Evolutionary conservation across 352 stramenopile genomes (phyloP).

Genomic region (Hyaloperonospora brassicae): DNA sequence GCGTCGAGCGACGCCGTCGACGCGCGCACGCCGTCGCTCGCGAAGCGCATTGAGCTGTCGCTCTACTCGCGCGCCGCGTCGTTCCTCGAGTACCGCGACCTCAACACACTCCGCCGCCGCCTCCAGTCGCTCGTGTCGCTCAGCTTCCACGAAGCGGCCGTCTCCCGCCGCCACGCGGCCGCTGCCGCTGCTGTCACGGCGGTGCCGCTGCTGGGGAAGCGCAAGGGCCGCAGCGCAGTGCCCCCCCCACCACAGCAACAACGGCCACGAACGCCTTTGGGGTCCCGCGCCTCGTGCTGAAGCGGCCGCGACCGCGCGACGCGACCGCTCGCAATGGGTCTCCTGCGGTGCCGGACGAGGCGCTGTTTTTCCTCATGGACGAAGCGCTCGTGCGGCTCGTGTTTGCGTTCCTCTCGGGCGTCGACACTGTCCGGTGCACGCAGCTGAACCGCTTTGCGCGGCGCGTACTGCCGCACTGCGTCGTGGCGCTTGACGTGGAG

Average conservation of each 20-base stretch:
- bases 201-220: conserved; percentile 42
- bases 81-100: conserved; percentile 78
- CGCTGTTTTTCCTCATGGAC: conserved; percentile 56
- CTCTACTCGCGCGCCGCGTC: conserved; percentile 75
- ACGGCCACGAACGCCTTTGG: conserved; percentile 32
- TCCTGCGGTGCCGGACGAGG: conserved; percentile 2
- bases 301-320: conserved; percentile 35
- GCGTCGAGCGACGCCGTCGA: conserved; percentile 24
- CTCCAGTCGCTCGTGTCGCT: conserved; percentile 81
- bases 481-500: conserved; percentile 48
- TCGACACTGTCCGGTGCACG: conserved; percentile 55
- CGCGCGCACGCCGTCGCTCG: conserved; percentile 68
- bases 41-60: conserved; percentile 81
- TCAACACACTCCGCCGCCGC: conserved; percentile 72
- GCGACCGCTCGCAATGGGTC: not conserved
- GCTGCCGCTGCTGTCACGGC: conserved; percentile 18
- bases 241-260: too few relatives aligned
- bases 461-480: conserved; percentile 48
- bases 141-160: conserved; percentile 80
- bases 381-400: conserved; percentile 61
- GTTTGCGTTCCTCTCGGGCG: conserved; percentile 58
- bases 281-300: conserved; percentile 53
- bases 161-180: conserved; percentile 37
- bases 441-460: conserved; percentile 57
- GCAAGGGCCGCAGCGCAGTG: conserved; percentile 19